These are phyloP conservation scores for Helotiales sp. DNA, from an alignment of 2,329 filamentous ascomycete species.

Conservation along the genomic window DNA sequence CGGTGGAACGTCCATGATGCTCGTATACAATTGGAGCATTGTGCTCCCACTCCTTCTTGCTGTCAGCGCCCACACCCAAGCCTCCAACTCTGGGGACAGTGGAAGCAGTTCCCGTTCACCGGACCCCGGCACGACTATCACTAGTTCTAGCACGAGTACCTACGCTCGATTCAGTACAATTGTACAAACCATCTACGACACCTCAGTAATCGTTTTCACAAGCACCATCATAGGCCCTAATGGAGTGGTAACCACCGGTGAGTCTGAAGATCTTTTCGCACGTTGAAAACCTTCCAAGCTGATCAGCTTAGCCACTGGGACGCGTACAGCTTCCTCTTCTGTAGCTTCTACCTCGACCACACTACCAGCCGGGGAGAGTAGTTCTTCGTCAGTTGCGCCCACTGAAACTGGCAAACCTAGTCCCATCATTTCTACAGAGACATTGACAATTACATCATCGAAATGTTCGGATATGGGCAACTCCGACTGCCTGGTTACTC, in stretches of 20 bases:
- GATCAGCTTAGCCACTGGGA: background rate
- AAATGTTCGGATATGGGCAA: background rate
- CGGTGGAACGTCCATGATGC: too few species aligned
- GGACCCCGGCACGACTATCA: too few species aligned
- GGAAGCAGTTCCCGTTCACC: too few species aligned
- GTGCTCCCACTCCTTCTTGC: background rate
- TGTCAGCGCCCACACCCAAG: background rate
- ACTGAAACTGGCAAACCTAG: background rate
- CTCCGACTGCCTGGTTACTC: background rate
- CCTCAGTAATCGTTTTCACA: background rate
- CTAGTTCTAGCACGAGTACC: background rate
- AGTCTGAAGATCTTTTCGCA: background rate
- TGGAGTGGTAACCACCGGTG: background rate
- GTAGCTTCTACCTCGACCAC: background rate
- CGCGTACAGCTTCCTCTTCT: background rate
- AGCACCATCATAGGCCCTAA: background rate
- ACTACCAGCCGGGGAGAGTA: background rate
- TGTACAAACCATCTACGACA: background rate
- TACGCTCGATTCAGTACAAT: background rate
- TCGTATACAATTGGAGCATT: background rate
- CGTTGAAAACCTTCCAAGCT: background rate
- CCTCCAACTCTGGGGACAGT: too few species aligned
- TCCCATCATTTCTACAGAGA: background rate
- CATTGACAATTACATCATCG: background rate
- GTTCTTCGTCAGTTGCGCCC: background rate